Evolutionary conservation across 2,329 filamentous ascomycete genomes (phyloP).

Genomic region (Macrophomina tecta): DNA sequence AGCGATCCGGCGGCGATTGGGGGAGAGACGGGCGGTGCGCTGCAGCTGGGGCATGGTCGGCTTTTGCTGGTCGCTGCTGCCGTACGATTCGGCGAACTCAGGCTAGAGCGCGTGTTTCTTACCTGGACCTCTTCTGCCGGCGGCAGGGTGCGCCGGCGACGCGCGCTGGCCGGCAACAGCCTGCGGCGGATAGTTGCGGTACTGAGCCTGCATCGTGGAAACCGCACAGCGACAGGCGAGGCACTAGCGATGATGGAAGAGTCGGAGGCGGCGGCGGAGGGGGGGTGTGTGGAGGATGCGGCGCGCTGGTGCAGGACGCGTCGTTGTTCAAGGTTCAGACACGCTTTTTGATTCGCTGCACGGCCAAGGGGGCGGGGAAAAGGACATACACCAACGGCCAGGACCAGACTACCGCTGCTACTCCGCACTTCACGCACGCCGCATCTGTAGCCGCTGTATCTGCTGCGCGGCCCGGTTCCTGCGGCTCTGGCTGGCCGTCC

Average conservation of each 20-base stretch:
- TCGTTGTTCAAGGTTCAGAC: not conserved
- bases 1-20: constrained; percentile 48
- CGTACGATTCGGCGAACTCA: constrained; percentile 1
- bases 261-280: not conserved
- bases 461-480: not conserved
- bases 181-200: constrained; percentile 54
- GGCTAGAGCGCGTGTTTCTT: constrained; percentile 30
- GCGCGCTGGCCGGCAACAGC: constrained; percentile 42
- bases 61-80: constrained; percentile 25
- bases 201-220: constrained; percentile 51
- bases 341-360: constrained; percentile 28
- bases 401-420: not conserved
- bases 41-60: constrained; percentile 20
- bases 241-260: constrained; percentile 1
- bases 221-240: constrained; percentile 34
- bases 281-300: not conserved
- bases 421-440: not conserved
- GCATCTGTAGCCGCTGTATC: not conserved
- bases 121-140: constrained; percentile 48
- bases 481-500: constrained; percentile 1
- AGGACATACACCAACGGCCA: not conserved
- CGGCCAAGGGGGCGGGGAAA: constrained; percentile 17
- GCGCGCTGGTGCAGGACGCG: constrained; percentile 24
- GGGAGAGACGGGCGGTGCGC: not conserved
- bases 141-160: constrained; percentile 39